Base-by-base conservation (phyloP, 2,329 filamentous ascomycete species). In the Neonectria sp. region DNA sequence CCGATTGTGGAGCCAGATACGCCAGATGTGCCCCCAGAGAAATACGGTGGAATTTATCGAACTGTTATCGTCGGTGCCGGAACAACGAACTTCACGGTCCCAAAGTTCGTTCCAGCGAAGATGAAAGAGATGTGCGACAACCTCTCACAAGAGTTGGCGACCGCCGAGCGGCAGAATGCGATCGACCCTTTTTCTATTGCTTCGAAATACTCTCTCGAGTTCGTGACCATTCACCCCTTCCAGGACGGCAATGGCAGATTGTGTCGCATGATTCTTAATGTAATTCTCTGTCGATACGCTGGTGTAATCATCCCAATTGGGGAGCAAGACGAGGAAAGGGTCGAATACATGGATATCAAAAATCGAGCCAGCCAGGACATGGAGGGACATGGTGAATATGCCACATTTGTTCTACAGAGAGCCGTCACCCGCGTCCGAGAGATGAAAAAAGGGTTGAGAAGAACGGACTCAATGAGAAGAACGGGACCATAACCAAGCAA, bases 201-300 rank as follows among this genome's bases (percentile, higher is more conserved):
- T 0, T 49, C 77, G 0, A 79, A 79, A 15, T 76, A 77, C 17
- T 75, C 75, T 0, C 60, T 76, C 2, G 53, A 69, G 3, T 79
- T 83, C 33, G 76, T 82, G 12, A 73, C 74, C 7, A 82, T 83
- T 2, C 80, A 84, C 11, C 82, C 80, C 0, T 84, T 84, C 27
- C 72, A 74, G 12, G 80, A 83, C 29, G 81, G 80, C 0, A 84
- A 84, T 31, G 80, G 80, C 0, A 67, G 81, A 2, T 75, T 78
- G 68, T 82, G 79, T 43, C 75, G 80, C 0, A 72, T 84, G 12
- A 73, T 84, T 2, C 72, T 83, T 0, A 83, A 83, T 17, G 74
- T 73, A 0, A 73, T 84, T 0, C 60, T 82, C 0, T 62, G 80
- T 1, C 79, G 78, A 1, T 80, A 78, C 53, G 66, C 66, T 0